Base-by-base conservation (phyloP, 176 grass and related monocot genomes). In the Aegilops speltoides region DNA sequence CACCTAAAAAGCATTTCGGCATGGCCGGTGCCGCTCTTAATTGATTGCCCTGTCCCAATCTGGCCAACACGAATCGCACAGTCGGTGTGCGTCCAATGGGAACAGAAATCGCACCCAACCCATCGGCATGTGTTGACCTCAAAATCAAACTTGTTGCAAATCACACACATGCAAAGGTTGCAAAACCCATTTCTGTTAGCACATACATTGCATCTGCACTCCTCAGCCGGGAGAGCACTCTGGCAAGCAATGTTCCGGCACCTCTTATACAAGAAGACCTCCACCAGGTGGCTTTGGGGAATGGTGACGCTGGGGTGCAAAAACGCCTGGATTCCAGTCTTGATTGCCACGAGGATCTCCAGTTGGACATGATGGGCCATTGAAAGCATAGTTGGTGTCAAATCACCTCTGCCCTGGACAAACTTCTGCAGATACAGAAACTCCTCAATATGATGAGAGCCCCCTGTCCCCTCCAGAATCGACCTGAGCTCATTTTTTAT, bases 81-180 rank as follows among this genome's bases (percentile, higher is more conserved):
- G 50, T 99, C 92, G 0, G 97, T 99, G 62, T 99, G 97, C 14
- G 94, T 97, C 97, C 97, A 99, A 57, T 99, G 97, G 70, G 94
- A 91, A 84, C 97, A 99, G 84, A 91, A 88, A 82, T 99, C 97
- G 70, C 97, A 99, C 5, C 97, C 97, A 65, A 99, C 96, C 97
- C 97, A 99, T 26, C 97, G 94, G 79, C 97, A 99, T 20, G 97
- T 96, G 80, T 99, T 99, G 24, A 99, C 97, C 90, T 99, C 97
- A 25, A 99, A 99, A 91, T 99, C 97, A 72, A 99, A 99, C 89
- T 99, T 99, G 83, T 89, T 99, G 87, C 97, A 99, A 2, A 99
- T 94, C 24, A 97, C 97, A 87, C 97, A 99, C 97, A 99, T 99
- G 68, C 97, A 97, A 54, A 99, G 86, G 72, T 99, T 99, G 73